Evolutionary conservation across 2,329 filamentous ascomycete species (phyloP), one percentile per base, ranked within the genome.

Genomic region (Colletotrichum aenigma): DNA sequence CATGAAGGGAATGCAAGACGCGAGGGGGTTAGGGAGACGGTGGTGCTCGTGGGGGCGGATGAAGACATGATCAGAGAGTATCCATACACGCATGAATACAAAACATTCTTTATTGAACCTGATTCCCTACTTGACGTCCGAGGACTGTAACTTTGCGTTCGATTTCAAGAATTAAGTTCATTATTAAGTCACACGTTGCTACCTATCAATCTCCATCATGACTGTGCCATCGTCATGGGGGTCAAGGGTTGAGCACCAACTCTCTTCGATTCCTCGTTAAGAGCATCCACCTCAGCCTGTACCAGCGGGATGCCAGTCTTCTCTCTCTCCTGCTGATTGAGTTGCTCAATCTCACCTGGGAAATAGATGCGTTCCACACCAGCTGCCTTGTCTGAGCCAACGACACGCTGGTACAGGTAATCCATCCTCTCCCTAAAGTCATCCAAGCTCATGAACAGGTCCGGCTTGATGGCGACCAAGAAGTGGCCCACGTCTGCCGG

Each of bases 401-500:
- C 87, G 1, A 92, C 89, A 10, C 87, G 83, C 70, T 89, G 84
- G 76, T 92, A 90, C 4, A 92, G 81, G 36, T 89, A 86, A 68
- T 88, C 85, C 87, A 93, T 92, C 10, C 93, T 86, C 67, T 88
- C 87, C 34, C 91, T 90, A 80, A 96, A 96, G 56, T 95, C 93
- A 1, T 93, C 91, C 75, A 93, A 77, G 68, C 87, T 88, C 89
- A 96, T 91, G 77, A 96, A 96, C 24, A 96, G 84, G 79, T 96
- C 93, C 0, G 94, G 94, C 81, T 94, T 94, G 78, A 96, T 90
- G 21, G 91, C 93, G 2, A 95, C 85, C 2, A 96, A 81, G 77
- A 95, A 95, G 81, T 96, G 94, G 0, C 94, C 94, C 0, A 95
- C 94, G 79, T 95, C 92, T 0, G 93, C 92, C 2, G 91, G 88